These are phyloP conservation scores for Hymenoscyphus occultus DNA, from an alignment of 2,329 filamentous ascomycete species.

Conservation along the genomic window DNA sequence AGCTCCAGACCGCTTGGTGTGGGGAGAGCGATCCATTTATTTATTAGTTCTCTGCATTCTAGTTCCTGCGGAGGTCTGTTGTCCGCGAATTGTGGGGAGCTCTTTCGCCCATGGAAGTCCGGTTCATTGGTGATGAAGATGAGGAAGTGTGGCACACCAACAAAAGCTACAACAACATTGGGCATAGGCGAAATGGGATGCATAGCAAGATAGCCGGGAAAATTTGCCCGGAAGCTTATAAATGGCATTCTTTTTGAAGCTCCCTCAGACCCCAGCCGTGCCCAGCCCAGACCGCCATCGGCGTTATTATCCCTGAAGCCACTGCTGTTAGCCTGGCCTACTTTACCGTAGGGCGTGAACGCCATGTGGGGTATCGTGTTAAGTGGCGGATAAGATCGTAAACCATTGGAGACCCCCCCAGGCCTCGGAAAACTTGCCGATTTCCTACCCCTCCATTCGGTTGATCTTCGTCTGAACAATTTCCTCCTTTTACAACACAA, in stretches of 20 bases:
- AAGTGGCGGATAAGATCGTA: background rate
- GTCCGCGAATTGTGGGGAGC: constrained; percentile 6
- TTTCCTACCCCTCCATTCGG: background rate
- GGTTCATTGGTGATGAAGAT: constrained; percentile 2
- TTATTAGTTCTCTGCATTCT: constrained; percentile 1
- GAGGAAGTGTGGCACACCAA: too few species aligned
- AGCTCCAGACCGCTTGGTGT: background rate
- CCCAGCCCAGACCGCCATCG: background rate
- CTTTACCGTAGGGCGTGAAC: too few species aligned
- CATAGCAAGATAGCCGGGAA: background rate
- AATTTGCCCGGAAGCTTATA: background rate
- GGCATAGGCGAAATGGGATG: background rate
- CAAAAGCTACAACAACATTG: background rate
- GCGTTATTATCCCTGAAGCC: background rate
- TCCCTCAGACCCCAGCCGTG: too few species aligned
- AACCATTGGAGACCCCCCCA: too few species aligned
- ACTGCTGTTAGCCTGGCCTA: background rate
- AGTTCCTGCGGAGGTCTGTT: constrained; percentile 1
- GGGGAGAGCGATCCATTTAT: constrained; percentile 5
- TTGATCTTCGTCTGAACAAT: background rate
- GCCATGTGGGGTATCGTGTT: background rate
- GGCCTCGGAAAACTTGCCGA: background rate
- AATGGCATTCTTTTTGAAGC: background rate
- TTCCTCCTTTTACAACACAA: background rate
- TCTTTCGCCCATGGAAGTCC: background rate